Conservation (phyloP, 768 basidiomycete genomes). For the Exidia glandulosa region DNA sequence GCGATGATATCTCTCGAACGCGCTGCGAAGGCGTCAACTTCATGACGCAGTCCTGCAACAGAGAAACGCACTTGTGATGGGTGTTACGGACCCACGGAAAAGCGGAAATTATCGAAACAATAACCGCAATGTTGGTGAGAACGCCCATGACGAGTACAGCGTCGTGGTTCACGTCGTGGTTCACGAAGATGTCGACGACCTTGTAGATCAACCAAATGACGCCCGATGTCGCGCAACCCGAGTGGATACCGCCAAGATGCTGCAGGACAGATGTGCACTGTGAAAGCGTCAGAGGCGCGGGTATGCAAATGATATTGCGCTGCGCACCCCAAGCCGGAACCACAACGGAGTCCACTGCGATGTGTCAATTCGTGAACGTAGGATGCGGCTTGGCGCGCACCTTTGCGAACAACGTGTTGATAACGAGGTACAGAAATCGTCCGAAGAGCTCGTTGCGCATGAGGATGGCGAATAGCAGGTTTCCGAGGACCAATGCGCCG, state of each 20-base stretch:
- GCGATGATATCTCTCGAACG: slow-evolving; percentile 33
- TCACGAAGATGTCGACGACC: slow-evolving; percentile 25
- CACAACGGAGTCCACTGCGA: slow-evolving; percentile 30
- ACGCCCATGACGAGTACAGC: slow-evolving; percentile 28
- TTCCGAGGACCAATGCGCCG: slow-evolving; percentile 29
- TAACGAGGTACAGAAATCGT: slow-evolving; percentile 24
- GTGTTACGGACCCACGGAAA: slow-evolving; percentile 34
- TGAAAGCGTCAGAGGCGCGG: too few species aligned
- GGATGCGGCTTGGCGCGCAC: slow-evolving; percentile 10
- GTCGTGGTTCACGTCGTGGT: slow-evolving; percentile 23
- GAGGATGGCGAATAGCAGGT: slow-evolving; percentile 29
- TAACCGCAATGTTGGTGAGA: slow-evolving; percentile 28
- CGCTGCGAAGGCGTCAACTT: slow-evolving; percentile 11
- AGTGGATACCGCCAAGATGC: slow-evolving; percentile 35
- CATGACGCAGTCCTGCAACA: neutral
- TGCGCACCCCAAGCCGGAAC: slow-evolving; percentile 27
- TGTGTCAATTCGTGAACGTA: neutral
- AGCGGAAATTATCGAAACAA: slow-evolving; percentile 26
- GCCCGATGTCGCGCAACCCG: slow-evolving; percentile 30
- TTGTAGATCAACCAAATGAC: slow-evolving; percentile 27
- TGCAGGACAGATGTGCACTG: slow-evolving; percentile 27
- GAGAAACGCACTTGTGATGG: slow-evolving; percentile 28
- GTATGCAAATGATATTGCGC: too few species aligned
- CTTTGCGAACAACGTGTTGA: slow-evolving; percentile 28
- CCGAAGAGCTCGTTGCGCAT: slow-evolving; percentile 34